Percentiles rank a stretch among this genome's conserved stretches.
phyloP scores from a whole-genome alignment of 495 filamentous ascomycete species.

The Tetracladium marchalianum region DNA sequence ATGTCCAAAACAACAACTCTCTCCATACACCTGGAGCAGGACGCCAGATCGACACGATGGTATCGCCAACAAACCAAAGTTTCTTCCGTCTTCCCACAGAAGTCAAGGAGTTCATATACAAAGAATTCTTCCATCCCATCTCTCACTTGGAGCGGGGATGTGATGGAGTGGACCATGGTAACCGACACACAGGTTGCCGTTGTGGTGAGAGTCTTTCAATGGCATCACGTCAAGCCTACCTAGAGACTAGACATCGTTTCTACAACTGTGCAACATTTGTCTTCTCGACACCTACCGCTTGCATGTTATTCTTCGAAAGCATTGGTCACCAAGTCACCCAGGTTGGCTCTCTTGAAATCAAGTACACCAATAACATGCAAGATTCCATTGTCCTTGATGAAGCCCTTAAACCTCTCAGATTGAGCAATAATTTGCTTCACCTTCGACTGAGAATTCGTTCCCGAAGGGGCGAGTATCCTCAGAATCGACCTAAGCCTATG shows the following conservation, averaged over 20 bases:
- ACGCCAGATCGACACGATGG: not conserved
- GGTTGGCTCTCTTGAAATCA: not conserved
- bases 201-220: slow-evolving; percentile 6
- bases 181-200: not conserved
- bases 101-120: slow-evolving; percentile 6
- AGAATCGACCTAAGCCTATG: too few relatives aligned
- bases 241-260: not conserved
- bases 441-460: too few relatives aligned
- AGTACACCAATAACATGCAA: not conserved
- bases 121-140: slow-evolving; percentile 1
- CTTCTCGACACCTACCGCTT: not conserved
- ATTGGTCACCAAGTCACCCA: not conserved
- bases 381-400: too few relatives aligned
- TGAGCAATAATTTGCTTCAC: too few relatives aligned
- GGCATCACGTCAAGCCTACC: slow-evolving; percentile 1
- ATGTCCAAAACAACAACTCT: not conserved
- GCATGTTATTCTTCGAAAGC: not conserved
- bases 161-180: not conserved
- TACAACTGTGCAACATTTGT: slow-evolving; percentile 2
- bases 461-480: too few relatives aligned
- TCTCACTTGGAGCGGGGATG: not conserved
- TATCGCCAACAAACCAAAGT: not conserved
- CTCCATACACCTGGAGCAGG: not conserved
- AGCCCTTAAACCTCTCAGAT: too few relatives aligned
- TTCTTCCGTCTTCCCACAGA: slow-evolving; percentile 5